Evolutionary conservation across 108 stramenopile species (phyloP), one percentile per base, ranked within the genome.

Genomic region (Cyclotella sp.): DNA sequence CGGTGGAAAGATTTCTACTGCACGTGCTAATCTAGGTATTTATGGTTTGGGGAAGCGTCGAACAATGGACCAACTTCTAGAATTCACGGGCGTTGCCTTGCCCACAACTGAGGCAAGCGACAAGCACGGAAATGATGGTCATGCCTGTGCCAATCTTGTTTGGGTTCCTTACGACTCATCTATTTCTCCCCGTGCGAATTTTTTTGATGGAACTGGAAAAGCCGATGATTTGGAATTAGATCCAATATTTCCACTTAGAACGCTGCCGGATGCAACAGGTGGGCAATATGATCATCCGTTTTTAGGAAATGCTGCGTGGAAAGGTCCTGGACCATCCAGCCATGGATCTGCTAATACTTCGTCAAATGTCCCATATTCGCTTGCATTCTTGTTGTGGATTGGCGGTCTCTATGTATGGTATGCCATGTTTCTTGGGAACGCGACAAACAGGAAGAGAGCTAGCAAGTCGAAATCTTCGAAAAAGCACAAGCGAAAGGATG

Each of bases 41-140:
- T 96, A 93, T 60, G 91, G 90, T 15, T 76, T 96, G 15, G 95
- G 95, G 14, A 87, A 84, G 66, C 85, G 93, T 47, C 86, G 95
- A 7, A 85, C 89, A 2, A 46, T 96, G 55, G 78, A 90, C 18
- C 92, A 96, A 62, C 55, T 93, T 47, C 78, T 87, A 0, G 82
- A 84, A 41, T 96, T 94, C 69, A 78, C 85, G 7, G 82, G 90
- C 4, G 86, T 96, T 58, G 82, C 89, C 27, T 60, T 94, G 72
- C 78, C 68, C 0, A 73, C 54, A 10, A 42, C 49, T 51, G 76
- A 72, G 19, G 30, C 58, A 26, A 61, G 42, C 8, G 72, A 52
- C 24, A 60, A 18, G 24, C 70, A 73, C 54, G 82, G 82, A 9
- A 83, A 83, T 24, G 82, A 76, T 27, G 82, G 68, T 0, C 60